Evolutionary conservation across 2,329 filamentous ascomycete genomes (phyloP).

Genomic region (Aspergillus fumigatus): DNA sequence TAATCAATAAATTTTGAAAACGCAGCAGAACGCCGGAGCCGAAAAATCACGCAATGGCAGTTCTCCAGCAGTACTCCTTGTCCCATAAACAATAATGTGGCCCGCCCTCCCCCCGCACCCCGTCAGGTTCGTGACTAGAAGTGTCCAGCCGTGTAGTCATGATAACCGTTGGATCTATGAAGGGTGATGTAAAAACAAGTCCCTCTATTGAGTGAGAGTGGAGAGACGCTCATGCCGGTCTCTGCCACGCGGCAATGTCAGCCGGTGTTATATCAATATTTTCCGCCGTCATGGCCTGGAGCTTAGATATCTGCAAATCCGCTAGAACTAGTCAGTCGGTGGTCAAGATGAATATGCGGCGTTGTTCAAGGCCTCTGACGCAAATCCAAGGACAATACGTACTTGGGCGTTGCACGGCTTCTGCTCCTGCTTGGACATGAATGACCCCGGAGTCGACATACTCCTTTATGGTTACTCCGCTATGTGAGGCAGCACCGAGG

Average conservation of each 20-base stretch:
- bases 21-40: neutral
- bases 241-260: slow-evolving; percentile 30
- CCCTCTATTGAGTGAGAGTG: neutral
- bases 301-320: slow-evolving; percentile 19
- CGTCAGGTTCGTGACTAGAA: neutral
- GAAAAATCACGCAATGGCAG: neutral
- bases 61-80: neutral
- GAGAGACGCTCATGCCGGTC: slow-evolving; percentile 2
- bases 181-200: neutral
- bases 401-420: slow-evolving; percentile 26
- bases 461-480: slow-evolving; percentile 26
- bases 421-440: slow-evolving; percentile 24
- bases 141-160: neutral
- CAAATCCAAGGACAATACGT: slow-evolving; percentile 10
- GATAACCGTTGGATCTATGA: neutral
- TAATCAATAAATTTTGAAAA: neutral
- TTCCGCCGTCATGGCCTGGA: slow-evolving; percentile 24
- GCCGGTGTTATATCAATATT: slow-evolving; percentile 28
- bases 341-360: neutral
- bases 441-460: slow-evolving; percentile 28
- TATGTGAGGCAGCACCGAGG: slow-evolving; percentile 24
- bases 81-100: neutral
- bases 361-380: neutral
- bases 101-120: too few relatives aligned
- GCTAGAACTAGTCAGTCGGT: slow-evolving; percentile 21